Conservation (phyloP, 805 yeast species). For the Metschnikowia drakensbergensis region DNA sequence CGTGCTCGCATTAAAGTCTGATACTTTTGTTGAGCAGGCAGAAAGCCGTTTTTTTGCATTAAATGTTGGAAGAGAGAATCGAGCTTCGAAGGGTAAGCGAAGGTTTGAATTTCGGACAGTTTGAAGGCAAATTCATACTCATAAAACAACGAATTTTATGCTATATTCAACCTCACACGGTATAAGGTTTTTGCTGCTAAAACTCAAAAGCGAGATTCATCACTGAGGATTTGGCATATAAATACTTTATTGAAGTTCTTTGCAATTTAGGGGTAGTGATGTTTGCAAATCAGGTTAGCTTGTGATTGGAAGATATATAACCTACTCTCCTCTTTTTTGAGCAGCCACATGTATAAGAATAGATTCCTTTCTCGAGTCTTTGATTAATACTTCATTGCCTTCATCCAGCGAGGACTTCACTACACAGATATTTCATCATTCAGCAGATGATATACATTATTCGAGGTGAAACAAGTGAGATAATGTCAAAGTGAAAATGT, state of each 20-base stretch:
- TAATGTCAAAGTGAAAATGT: too few species aligned
- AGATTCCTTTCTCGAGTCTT: slow-evolving; percentile 21
- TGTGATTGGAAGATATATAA: slow-evolving; percentile 19
- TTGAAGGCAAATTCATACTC: slow-evolving; percentile 8
- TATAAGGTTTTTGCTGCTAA: slow-evolving; percentile 56
- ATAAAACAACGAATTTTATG: neutral
- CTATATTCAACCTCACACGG: slow-evolving; percentile 41
- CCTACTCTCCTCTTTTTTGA: slow-evolving; percentile 47
- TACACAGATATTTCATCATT: slow-evolving; percentile 42
- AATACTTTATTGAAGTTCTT: slow-evolving; percentile 30
- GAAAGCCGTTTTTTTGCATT: neutral
- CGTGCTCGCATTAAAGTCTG: too few species aligned
- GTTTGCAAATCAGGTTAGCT: slow-evolving; percentile 11
- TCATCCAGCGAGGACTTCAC: slow-evolving; percentile 35
- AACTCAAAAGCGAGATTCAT: slow-evolving; percentile 63
- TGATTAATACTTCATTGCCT: slow-evolving; percentile 23
- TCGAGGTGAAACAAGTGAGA: slow-evolving; percentile 25
- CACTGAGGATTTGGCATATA: slow-evolving; percentile 50
- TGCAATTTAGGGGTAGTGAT: slow-evolving; percentile 34
- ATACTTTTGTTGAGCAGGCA: neutral
- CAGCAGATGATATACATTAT: slow-evolving; percentile 34
- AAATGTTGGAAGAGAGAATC: too few species aligned
- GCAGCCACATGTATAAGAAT: slow-evolving; percentile 52
- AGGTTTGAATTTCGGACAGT: too few species aligned
- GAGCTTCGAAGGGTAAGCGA: too few species aligned